A percentile compares a stretch with the other conserved stretches of the same genome.
These are phyloP conservation scores for Leishmania turanica DNA, from an alignment of 208 protist genomes.

Conservation along the genomic window DNA sequence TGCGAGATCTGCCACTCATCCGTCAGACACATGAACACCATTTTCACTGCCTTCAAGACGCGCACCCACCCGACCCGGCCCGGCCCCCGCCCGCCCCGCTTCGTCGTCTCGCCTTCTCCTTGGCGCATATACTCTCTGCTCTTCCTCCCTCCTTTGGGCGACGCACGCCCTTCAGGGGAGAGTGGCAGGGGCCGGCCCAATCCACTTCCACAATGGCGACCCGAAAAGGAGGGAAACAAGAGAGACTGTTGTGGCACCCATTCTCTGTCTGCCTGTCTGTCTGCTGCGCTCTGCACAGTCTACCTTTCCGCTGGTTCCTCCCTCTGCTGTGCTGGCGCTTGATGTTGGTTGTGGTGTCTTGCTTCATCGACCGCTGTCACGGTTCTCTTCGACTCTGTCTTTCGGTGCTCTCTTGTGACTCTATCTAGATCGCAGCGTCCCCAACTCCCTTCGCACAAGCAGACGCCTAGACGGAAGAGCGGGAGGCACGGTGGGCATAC, in stretches of 20 bases:
- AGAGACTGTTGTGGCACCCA: not conserved
- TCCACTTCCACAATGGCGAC: not conserved
- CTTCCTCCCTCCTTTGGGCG: not conserved
- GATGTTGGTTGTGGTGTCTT: not conserved
- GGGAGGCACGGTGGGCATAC: not conserved
- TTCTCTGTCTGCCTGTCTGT: not conserved
- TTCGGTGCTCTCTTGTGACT: not conserved
- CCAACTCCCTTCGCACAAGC: not conserved
- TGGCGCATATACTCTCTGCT: not conserved
- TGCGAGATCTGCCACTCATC: not conserved
- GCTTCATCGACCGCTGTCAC: not conserved
- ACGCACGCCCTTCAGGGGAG: not conserved
- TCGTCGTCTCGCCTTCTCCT: not conserved
- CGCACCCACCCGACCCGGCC: not conserved
- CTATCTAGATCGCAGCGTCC: not conserved
- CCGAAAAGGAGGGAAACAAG: not conserved
- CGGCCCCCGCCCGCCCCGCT: not conserved
- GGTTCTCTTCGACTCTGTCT: not conserved
- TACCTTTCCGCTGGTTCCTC: not conserved
- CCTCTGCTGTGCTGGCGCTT: not conserved
- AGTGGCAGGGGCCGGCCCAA: not conserved
- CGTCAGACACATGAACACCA: not conserved
- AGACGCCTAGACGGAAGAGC: not conserved
- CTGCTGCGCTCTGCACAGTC: not conserved
- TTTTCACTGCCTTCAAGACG: not conserved